A percentile compares a stretch with the other conserved stretches of the same genome.
Evolutionary conservation across 306 rosid genomes (phyloP).

Genomic region (Citrullus colocynthis): DNA sequence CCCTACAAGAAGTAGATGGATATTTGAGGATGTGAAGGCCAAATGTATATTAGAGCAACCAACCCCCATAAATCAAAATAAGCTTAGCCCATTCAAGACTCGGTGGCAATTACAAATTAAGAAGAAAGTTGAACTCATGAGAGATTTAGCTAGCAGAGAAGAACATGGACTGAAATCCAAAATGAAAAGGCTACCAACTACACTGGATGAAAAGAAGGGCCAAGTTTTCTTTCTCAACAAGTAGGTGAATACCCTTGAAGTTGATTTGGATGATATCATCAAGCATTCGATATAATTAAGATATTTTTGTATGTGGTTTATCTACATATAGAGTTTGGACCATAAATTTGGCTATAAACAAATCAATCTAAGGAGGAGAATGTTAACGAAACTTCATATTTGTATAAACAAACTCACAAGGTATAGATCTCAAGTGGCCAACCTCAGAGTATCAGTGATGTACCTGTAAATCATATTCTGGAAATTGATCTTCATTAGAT

Average conservation of each 20-base stretch:
- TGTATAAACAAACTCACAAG: neutral
- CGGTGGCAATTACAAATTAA: too few species aligned
- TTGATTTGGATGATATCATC: neutral
- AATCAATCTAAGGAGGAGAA: neutral
- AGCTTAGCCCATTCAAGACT: neutral
- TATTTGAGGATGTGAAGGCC: neutral
- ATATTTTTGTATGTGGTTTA: neutral
- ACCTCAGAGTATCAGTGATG: neutral
- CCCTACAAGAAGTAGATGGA: constrained; percentile 5
- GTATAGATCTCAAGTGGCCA: neutral
- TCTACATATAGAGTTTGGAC: neutral
- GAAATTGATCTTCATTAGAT: constrained; percentile 33
- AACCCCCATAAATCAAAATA: neutral
- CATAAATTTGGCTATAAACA: neutral
- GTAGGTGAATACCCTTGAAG: neutral
- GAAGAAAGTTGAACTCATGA: neutral
- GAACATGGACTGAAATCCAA: neutral
- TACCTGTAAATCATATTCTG: constrained; percentile 57
- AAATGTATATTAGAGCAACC: neutral
- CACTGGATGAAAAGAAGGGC: neutral
- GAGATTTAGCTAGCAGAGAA: neutral
- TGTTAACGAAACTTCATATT: neutral
- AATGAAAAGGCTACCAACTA: neutral
- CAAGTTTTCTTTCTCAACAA: neutral
- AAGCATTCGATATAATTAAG: neutral